A percentile compares a stretch with the other conserved stretches of the same genome.
Evolutionary conservation across 768 basidiomycete genomes (phyloP).

Genomic region (Steccherinum ochraceum): DNA sequence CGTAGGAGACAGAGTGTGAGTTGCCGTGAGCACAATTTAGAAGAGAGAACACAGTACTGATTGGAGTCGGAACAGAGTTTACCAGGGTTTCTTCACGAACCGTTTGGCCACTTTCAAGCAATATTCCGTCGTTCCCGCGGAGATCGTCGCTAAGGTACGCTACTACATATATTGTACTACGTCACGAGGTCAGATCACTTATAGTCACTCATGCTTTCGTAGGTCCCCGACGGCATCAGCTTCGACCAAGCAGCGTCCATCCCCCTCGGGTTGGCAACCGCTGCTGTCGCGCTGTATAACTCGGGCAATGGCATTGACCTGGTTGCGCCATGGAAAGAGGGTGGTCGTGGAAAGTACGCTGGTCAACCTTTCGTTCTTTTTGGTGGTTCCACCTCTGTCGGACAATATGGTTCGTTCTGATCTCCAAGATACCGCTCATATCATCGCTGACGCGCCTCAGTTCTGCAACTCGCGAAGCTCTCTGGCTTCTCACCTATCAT

Average conservation of each 20-base stretch:
- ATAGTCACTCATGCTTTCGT: neutral
- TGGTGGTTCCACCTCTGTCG: constrained; percentile 22
- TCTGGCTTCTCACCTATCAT: constrained; percentile 24
- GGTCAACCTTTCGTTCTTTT: constrained; percentile 20
- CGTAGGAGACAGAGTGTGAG: constrained; percentile 37
- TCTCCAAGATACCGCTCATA: neutral
- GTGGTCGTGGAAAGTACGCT: constrained; percentile 14
- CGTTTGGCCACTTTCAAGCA: constrained; percentile 16
- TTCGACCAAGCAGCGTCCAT: constrained; percentile 26
- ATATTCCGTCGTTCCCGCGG: constrained; percentile 16
- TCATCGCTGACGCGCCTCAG: constrained; percentile 4
- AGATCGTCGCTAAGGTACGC: constrained; percentile 16
- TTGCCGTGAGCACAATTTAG: too few relatives aligned
- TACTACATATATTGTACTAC: neutral
- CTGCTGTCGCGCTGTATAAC: constrained; percentile 23
- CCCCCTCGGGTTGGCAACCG: constrained; percentile 26
- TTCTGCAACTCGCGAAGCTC: constrained; percentile 21
- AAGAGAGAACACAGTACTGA: too few relatives aligned
- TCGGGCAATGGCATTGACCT: constrained; percentile 4
- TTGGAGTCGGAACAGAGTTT: constrained; percentile 11
- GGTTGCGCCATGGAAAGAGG: constrained; percentile 16
- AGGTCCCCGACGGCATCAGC: constrained; percentile 23
- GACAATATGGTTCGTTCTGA: constrained; percentile 20
- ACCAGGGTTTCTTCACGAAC: constrained; percentile 13
- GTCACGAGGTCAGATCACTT: neutral